phyloP scores from a whole-genome alignment of 202 grass and related monocot genomes.

The Dendrocalamus latiflorus region DNA sequence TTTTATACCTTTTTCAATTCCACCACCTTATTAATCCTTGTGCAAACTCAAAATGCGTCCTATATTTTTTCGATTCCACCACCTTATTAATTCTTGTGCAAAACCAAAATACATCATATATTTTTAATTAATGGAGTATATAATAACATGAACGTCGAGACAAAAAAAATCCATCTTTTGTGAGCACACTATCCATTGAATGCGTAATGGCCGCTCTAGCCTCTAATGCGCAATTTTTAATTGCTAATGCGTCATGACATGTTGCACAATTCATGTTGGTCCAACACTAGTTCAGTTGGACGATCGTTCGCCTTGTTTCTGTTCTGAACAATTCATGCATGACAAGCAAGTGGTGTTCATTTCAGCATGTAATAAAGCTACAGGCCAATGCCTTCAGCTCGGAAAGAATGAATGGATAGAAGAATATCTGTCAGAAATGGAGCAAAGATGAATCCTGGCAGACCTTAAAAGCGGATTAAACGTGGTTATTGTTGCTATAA shows the following conservation, averaged over 20 bases:
- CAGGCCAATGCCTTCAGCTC: neutral
- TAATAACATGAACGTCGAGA: too few relatives aligned
- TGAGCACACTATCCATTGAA: too few relatives aligned
- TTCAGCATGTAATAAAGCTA: neutral
- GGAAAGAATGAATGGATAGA: neutral
- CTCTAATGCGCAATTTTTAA: neutral
- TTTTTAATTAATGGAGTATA: too few relatives aligned
- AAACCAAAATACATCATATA: too few relatives aligned
- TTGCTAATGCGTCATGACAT: neutral
- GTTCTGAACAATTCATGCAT: neutral
- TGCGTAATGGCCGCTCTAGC: neutral
- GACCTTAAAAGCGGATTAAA: conserved; percentile 4
- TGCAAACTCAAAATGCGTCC: too few relatives aligned
- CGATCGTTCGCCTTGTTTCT: neutral
- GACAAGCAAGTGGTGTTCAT: neutral
- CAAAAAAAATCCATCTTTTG: too few relatives aligned
- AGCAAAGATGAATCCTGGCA: neutral
- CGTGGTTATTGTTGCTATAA: neutral
- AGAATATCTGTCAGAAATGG: neutral
- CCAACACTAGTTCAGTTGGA: neutral
- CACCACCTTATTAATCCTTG: too few relatives aligned
- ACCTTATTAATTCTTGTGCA: too few relatives aligned
- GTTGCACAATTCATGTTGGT: neutral
- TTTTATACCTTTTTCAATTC: too few relatives aligned
- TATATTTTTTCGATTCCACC: too few relatives aligned